phyloP scores from a whole-genome alignment of 352 stramenopile genomes.

The Phytophthora syringae region DNA sequence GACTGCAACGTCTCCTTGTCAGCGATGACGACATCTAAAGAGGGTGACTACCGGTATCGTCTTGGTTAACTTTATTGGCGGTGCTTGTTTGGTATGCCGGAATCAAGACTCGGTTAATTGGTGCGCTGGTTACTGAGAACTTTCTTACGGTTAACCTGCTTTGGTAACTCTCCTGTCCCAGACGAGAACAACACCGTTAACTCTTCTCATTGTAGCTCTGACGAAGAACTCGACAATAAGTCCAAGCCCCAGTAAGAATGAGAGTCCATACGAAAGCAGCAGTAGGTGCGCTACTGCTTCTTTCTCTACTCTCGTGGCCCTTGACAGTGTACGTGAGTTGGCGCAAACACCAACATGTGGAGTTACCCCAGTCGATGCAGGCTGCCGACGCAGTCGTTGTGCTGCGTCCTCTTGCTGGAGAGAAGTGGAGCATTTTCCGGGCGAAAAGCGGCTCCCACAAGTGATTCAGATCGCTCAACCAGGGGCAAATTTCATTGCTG shows the following conservation, averaged over 20 bases:
- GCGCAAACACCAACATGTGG: neutral
- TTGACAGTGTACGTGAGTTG: slow-evolving; percentile 16
- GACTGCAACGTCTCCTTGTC: too few species aligned
- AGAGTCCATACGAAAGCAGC: neutral
- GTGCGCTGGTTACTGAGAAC: too few species aligned
- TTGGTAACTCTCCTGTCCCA: too few species aligned
- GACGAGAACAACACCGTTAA: too few species aligned
- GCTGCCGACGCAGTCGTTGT: slow-evolving; percentile 22
- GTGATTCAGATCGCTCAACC: slow-evolving; percentile 25
- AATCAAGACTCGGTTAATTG: too few species aligned
- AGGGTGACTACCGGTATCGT: too few species aligned
- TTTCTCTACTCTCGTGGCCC: slow-evolving; percentile 26
- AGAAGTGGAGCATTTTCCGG: slow-evolving; percentile 30
- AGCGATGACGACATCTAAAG: too few species aligned
- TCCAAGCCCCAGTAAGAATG: slow-evolving; percentile 1
- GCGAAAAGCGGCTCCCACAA: slow-evolving; percentile 9
- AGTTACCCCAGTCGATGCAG: slow-evolving; percentile 12
- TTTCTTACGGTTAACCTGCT: too few species aligned
- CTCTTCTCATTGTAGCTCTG: too few species aligned
- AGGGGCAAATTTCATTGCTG: slow-evolving; percentile 32
- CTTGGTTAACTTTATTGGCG: too few species aligned
- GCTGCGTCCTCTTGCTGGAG: slow-evolving; percentile 20
- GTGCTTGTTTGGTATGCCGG: too few species aligned
- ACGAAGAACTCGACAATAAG: too few species aligned
- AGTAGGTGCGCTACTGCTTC: slow-evolving; percentile 5